Evolutionary conservation across 2,329 filamentous ascomycete genomes (phyloP).

Genomic region (Periconia digitata): DNA sequence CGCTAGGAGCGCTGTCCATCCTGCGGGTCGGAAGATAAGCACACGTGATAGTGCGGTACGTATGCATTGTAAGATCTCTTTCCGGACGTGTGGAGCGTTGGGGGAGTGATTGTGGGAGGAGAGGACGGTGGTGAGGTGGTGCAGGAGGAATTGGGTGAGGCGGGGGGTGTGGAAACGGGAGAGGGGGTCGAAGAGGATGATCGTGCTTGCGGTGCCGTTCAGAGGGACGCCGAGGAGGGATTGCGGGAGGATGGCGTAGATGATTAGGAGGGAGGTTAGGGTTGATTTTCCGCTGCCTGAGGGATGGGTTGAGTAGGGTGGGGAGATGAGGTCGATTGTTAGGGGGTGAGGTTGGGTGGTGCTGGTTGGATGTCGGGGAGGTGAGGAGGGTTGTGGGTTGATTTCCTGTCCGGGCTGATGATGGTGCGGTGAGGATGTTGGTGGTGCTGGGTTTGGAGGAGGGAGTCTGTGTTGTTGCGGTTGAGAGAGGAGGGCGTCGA

Average conservation of each 20-base stretch:
- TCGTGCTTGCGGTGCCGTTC: constrained; percentile 46
- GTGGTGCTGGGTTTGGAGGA: constrained; percentile 4
- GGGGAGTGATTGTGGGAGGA: background rate
- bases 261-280: constrained; percentile 59
- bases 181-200: constrained; percentile 60
- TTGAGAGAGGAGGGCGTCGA: constrained; percentile 46
- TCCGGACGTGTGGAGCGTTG: background rate
- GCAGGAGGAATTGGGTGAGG: constrained; percentile 45
- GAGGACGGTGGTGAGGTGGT: constrained; percentile 8
- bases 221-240: constrained; percentile 24
- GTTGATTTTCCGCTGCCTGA: constrained; percentile 60
- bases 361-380: background rate
- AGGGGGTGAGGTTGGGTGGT: constrained; percentile 9
- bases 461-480: constrained; percentile 6
- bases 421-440: constrained; percentile 5
- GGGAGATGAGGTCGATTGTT: constrained; percentile 57
- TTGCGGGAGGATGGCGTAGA: constrained; percentile 54
- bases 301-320: constrained; percentile 33
- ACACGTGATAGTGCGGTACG: constrained; percentile 54
- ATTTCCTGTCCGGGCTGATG: background rate
- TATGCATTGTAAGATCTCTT: constrained; percentile 31
- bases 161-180: constrained; percentile 55
- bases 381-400: too few relatives aligned
- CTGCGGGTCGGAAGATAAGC: constrained; percentile 60
- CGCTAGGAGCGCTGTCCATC: constrained; percentile 52